phyloP scores from a whole-genome alignment of 2,329 filamentous ascomycete species.

The Pezicula radicicola region DNA sequence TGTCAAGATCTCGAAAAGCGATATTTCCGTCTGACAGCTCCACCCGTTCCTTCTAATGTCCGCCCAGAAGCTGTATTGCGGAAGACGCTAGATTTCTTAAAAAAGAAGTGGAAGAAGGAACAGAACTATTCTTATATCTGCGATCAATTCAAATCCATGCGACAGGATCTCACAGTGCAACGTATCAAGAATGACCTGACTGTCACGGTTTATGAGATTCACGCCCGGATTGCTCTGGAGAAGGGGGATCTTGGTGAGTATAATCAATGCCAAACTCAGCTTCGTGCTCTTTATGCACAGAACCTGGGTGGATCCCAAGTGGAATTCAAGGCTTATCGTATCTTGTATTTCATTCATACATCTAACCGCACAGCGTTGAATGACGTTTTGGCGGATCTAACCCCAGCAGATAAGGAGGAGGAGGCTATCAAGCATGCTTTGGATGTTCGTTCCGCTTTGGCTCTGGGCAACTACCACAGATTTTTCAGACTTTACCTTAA shows the following conservation, averaged over 20 bases:
- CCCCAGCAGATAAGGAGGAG: constrained; percentile 89
- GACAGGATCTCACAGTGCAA: constrained; percentile 97
- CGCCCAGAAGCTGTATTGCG: constrained; percentile 78
- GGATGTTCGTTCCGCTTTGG: constrained; percentile 84
- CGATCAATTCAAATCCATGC: constrained; percentile 98
- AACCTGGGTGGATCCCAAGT: constrained; percentile 84
- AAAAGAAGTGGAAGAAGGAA: constrained; percentile 91
- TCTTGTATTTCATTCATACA: constrained; percentile 98
- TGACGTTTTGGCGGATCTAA: constrained; percentile 98
- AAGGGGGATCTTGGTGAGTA: constrained; percentile 99
- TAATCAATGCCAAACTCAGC: constrained; percentile 99
- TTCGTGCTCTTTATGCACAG: constrained; percentile 85
- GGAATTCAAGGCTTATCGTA: constrained; percentile 99
- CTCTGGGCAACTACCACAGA: constrained; percentile 92
- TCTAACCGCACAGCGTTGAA: constrained; percentile 98
- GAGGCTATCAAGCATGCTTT: constrained; percentile 85
- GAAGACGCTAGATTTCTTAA: constrained; percentile 82
- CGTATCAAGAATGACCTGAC: constrained; percentile 97
- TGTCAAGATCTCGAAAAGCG: constrained; percentile 85
- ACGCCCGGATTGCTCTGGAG: constrained; percentile 94
- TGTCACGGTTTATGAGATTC: constrained; percentile 93
- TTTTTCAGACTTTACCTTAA: constrained; percentile 96
- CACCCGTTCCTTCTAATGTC: constrained; percentile 84
- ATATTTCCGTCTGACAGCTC: constrained; percentile 89
- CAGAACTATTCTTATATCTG: constrained; percentile 97